phyloP scores from a whole-genome alignment of 768 basidiomycete species.

The Pulveroboletus sp. region DNA sequence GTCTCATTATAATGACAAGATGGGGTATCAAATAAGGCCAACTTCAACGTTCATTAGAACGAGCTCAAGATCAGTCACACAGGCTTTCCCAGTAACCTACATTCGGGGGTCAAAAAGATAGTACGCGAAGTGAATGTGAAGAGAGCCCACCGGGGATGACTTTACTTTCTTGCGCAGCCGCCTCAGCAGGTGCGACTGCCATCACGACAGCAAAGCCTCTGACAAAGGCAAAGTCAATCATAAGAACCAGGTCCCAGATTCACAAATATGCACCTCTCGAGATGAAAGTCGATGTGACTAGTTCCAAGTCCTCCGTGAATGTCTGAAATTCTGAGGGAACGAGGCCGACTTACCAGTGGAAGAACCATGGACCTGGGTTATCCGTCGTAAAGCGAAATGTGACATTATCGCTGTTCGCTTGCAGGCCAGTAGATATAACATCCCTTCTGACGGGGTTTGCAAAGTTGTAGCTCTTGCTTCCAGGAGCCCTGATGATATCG shows the following conservation, averaged over 20 bases:
- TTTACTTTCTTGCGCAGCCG: constrained; percentile 1
- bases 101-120: not conserved
- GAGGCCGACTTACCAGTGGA: constrained; percentile 17
- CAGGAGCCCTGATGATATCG: constrained; percentile 37
- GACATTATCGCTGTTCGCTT: constrained; percentile 33
- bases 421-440: constrained; percentile 32
- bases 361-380: constrained; percentile 41
- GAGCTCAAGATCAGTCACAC: not conserved
- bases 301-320: not conserved
- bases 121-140: not conserved
- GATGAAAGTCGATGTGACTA: constrained; percentile 23
- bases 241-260: not conserved
- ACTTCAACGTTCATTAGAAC: not conserved
- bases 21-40: not conserved
- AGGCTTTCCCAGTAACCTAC: constrained; percentile 7
- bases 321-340: too few species aligned
- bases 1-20: too few species aligned
- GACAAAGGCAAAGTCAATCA: not conserved
- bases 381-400: constrained; percentile 60
- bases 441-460: constrained; percentile 51
- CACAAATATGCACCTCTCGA: constrained; percentile 12
- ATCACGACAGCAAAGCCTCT: constrained; percentile 21
- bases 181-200: constrained; percentile 10
- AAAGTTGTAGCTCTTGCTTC: constrained; percentile 37
- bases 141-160: constrained; percentile 9